Base-by-base conservation (phyloP, 495 filamentous ascomycete genomes). In the Xylaria acuta region DNA sequence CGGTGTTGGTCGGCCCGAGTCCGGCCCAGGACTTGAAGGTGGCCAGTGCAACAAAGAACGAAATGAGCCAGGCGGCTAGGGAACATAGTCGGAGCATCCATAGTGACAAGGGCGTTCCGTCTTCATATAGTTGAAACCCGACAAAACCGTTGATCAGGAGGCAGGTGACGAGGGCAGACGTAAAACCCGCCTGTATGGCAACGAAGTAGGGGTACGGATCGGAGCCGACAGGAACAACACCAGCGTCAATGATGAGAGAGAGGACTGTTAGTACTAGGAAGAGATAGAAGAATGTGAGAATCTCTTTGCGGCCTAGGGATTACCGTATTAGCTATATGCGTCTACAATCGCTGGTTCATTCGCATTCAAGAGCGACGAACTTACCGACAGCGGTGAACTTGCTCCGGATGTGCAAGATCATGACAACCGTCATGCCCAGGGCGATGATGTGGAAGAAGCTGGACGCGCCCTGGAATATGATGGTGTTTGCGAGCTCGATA, bases 331-430 rank as follows among this genome's bases (percentile, higher is more conserved):
- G 73, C 78, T 38, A 1, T 9, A 14, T 8, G 25, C 6, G 12
- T 30, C 78, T 72, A 45, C 22, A 32, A 69, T 30, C 30, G 11
- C 27, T 30, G 6, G 12, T 34, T 34, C n/a, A 34, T 7, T 2
- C 32, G 34, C 4, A 60, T 60, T 20, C 14, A 38, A 36, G 7
- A 22, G 34, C 18, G 32, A 11, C 20, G 11, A 22, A 90, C 95
- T 75, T 87, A 97, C 95, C 96, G 78, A 99, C 95, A 75, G 96
- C 96, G 18, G 96, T 99, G 80, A 99, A 99, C 81, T 99, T 99
- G 70, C 92, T 94, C 75, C 96, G 88, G 72, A 99, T 93, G 79
- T 99, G 96, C 69, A 99, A 80, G 53, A 98, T 93, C 96, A 99
- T 99, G 76, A 97, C 92, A 9, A 93, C 91, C 8, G 93, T 96